A percentile compares a stretch with the other conserved stretches of the same genome.
Evolutionary conservation across 331 rosid genomes (phyloP).

Genomic region (Saraca asoca): DNA sequence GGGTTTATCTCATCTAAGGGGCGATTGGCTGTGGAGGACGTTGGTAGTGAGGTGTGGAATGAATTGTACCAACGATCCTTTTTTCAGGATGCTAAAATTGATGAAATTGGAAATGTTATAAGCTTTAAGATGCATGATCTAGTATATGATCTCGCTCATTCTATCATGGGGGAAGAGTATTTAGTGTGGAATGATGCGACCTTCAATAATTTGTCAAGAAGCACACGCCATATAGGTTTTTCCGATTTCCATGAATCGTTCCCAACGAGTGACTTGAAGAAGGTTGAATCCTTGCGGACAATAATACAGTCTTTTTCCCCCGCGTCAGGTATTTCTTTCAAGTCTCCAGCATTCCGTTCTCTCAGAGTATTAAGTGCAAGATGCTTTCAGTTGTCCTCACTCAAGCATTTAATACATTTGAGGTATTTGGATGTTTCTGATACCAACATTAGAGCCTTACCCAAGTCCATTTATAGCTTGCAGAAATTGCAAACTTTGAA

Average conservation of each 20-base stretch:
- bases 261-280: background rate
- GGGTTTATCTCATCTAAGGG: background rate
- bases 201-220: background rate
- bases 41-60: background rate
- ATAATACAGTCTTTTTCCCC: background rate
- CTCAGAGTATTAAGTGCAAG: background rate
- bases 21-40: background rate
- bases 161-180: background rate
- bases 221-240: no score
- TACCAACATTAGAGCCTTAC: background rate
- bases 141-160: background rate
- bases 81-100: background rate
- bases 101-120: background rate
- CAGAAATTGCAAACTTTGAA: background rate
- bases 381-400: background rate
- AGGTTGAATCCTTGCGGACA: background rate
- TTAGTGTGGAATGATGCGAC: accelerated
- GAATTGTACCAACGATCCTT: slow-evolving; percentile 9
- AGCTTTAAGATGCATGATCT: slow-evolving; percentile 21
- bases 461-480: background rate
- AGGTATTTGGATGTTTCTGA: background rate
- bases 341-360: background rate
- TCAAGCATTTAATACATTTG: background rate
- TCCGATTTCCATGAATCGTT: background rate
- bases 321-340: background rate